These are phyloP conservation scores for Cucurbita ficifolia DNA, from an alignment of 306 rosid species.

Conservation along the genomic window DNA sequence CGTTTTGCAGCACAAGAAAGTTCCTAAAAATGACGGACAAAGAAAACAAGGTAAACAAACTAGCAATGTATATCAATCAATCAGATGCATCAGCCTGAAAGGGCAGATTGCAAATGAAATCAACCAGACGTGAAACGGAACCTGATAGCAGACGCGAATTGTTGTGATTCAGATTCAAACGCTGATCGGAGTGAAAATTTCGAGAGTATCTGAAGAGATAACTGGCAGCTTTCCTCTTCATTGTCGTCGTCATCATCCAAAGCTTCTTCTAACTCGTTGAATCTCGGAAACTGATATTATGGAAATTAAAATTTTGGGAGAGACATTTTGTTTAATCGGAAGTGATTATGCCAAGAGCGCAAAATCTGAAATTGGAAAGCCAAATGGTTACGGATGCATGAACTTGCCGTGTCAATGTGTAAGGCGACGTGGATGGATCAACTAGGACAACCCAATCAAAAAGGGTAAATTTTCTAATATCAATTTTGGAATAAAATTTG, in stretches of 20 bases:
- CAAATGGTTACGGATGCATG: neutral
- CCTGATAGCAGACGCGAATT: slow-evolving; percentile 18
- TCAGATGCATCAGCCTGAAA: neutral
- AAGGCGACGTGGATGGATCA: neutral
- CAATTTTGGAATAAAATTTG: too few relatives aligned
- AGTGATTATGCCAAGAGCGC: neutral
- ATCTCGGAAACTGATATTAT: neutral
- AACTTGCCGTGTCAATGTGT: neutral
- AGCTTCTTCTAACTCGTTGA: neutral
- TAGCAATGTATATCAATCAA: neutral
- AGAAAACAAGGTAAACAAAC: neutral
- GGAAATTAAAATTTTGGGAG: neutral
- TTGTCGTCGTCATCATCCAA: slow-evolving; percentile 14
- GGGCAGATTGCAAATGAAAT: neutral
- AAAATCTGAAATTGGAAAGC: neutral
- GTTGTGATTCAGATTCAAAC: neutral
- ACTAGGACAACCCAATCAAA: neutral
- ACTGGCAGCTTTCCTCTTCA: slow-evolving; percentile 29
- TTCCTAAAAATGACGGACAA: neutral
- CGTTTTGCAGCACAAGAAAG: neutral
- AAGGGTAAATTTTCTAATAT: neutral
- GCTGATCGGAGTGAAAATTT: slow-evolving; percentile 13
- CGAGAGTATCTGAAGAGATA: slow-evolving; percentile 20
- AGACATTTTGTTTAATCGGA: neutral
- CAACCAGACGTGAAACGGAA: neutral